These are phyloP conservation scores for Colletotrichum acutatum DNA, from an alignment of 2,329 filamentous ascomycete genomes.

Conservation along the genomic window DNA sequence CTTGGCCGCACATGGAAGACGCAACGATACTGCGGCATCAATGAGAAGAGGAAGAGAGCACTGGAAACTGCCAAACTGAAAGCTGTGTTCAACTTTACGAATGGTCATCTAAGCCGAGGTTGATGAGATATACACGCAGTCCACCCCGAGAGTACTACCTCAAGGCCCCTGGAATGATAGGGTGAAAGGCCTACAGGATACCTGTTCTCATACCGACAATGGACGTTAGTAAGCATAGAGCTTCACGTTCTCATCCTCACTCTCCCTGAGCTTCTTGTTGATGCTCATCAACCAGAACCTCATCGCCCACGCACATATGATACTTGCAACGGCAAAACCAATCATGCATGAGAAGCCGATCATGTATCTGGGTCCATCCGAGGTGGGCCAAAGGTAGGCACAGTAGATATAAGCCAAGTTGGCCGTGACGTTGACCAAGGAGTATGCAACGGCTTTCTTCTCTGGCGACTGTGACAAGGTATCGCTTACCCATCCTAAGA, in stretches of 20 bases:
- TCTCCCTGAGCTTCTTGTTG: constrained; percentile 38
- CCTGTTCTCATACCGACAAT: too few relatives aligned
- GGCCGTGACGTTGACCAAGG: constrained; percentile 64
- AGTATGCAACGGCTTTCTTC: constrained; percentile 73
- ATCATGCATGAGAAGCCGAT: constrained; percentile 75
- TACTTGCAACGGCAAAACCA: constrained; percentile 47
- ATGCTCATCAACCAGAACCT: constrained; percentile 35
- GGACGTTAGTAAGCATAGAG: constrained; percentile 37
- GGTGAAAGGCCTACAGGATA: background rate
- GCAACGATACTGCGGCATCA: too few relatives aligned
- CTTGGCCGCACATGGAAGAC: too few relatives aligned
- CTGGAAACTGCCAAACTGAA: too few relatives aligned
- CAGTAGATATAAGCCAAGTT: constrained; percentile 68
- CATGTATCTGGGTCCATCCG: constrained; percentile 60
- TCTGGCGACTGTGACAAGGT: constrained; percentile 79
- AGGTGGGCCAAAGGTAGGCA: constrained; percentile 60
- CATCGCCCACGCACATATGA: constrained; percentile 35
- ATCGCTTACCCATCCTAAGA: constrained; percentile 79
- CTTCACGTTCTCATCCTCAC: constrained; percentile 36
- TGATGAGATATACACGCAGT: too few relatives aligned
- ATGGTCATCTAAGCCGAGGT: too few relatives aligned
- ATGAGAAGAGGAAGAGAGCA: too few relatives aligned
- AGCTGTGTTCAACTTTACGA: too few relatives aligned
- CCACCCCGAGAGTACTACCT: too few relatives aligned
- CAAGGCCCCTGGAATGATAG: too few relatives aligned